Conservation (phyloP, 306 rosid species). For the Benincasa hispida region DNA sequence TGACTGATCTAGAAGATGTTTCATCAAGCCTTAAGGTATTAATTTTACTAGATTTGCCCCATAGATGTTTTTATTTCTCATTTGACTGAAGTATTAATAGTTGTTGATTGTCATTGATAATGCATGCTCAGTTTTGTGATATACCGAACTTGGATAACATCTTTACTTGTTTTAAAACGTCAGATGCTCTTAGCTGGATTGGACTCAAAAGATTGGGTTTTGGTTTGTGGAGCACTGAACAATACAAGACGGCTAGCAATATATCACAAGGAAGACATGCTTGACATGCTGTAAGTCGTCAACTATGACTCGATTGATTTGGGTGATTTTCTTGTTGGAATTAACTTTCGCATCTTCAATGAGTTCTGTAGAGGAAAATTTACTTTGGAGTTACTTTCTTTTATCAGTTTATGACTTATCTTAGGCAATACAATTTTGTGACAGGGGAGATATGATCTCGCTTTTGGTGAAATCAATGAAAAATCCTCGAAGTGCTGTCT, state of each 20-base stretch:
- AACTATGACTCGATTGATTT: slow-evolving; percentile 7
- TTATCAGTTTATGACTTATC: not conserved
- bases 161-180: slow-evolving; percentile 19
- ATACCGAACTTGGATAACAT: not conserved
- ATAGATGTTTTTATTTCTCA: not conserved
- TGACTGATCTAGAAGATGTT: slow-evolving; percentile 63
- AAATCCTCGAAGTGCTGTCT: slow-evolving; percentile 92
- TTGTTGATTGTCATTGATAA: not conserved
- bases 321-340: not conserved
- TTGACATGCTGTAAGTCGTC: slow-evolving; percentile 59
- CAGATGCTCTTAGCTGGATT: slow-evolving; percentile 72
- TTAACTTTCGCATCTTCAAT: not conserved
- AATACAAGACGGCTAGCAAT: slow-evolving; percentile 64
- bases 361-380: not conserved
- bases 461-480: slow-evolving; percentile 70
- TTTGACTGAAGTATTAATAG: not conserved
- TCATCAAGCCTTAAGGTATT: slow-evolving; percentile 65
- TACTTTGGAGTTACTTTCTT: not conserved
- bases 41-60: not conserved
- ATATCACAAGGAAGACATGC: slow-evolving; percentile 69
- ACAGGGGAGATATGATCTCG: slow-evolving; percentile 68
- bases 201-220: slow-evolving; percentile 83
- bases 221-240: slow-evolving; percentile 74
- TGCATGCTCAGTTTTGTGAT: not conserved
- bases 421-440: slow-evolving; percentile 9